These are phyloP conservation scores for Tuber calosporum DNA, from an alignment of 495 filamentous ascomycete species.

Conservation along the genomic window DNA sequence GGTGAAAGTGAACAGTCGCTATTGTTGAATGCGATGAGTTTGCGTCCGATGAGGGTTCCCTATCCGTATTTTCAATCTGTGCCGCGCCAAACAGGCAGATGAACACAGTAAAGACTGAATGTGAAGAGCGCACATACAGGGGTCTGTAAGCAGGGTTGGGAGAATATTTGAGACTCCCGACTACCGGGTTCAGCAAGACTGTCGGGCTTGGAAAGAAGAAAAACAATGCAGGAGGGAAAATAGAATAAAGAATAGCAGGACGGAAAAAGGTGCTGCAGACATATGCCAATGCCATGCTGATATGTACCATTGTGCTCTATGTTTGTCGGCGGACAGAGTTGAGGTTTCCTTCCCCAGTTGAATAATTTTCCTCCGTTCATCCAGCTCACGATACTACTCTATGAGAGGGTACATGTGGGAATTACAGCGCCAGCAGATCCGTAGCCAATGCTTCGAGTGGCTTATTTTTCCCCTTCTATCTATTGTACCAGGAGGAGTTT, in stretches of 20 bases:
- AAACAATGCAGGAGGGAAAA: not conserved
- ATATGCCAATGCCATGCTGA: not conserved
- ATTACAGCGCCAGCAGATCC: not conserved
- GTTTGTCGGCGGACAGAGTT: conserved; percentile 2
- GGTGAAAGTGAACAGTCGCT: not conserved
- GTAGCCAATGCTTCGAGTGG: not conserved
- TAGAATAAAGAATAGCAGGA: not conserved
- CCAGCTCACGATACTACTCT: not conserved
- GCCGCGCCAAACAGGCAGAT: not conserved
- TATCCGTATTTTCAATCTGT: not conserved
- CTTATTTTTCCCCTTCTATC: not conserved
- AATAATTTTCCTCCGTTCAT: not conserved
- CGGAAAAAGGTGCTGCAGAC: not conserved
- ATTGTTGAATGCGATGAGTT: not conserved
- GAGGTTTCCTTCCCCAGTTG: not conserved
- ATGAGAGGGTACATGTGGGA: not conserved
- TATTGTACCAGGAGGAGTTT: not conserved
- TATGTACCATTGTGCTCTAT: not conserved
- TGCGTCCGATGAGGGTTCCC: not conserved
- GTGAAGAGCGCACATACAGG: not conserved
- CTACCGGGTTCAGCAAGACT: not conserved
- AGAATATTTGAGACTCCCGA: not conserved
- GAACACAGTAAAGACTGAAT: not conserved
- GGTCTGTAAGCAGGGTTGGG: not conserved
- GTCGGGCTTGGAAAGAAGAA: not conserved